These are phyloP conservation scores for Colletotrichum gigasporum DNA, from an alignment of 2,329 filamentous ascomycete genomes.

Conservation along the genomic window DNA sequence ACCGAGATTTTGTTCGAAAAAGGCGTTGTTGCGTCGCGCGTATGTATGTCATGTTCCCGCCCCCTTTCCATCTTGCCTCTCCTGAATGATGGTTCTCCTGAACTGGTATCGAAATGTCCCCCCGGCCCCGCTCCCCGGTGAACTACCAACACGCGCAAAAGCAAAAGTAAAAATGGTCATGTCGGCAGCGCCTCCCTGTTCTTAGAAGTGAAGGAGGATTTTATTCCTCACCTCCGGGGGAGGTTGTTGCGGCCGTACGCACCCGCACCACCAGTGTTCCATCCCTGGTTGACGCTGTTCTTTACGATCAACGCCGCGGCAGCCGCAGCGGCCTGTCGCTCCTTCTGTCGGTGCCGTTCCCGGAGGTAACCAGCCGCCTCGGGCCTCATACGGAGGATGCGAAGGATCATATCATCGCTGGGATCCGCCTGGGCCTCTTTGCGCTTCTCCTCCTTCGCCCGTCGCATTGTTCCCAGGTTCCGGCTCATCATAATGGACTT, in stretches of 20 bases:
- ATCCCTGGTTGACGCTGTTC: constrained; percentile 78
- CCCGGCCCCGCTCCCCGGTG: background rate
- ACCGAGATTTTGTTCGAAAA: background rate
- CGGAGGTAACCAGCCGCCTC: constrained; percentile 89
- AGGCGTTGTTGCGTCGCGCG: constrained; percentile 9
- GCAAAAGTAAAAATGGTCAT: background rate
- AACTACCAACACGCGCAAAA: constrained; percentile 5
- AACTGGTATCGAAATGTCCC: constrained; percentile 25
- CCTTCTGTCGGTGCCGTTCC: constrained; percentile 92
- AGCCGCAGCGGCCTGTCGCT: constrained; percentile 87
- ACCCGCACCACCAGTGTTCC: constrained; percentile 53
- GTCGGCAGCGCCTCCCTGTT: constrained; percentile 4
- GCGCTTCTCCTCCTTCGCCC: constrained; percentile 94
- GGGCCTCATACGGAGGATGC: constrained; percentile 93
- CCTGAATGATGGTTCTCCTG: constrained; percentile 3
- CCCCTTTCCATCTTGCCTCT: background rate
- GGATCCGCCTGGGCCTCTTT: constrained; percentile 96
- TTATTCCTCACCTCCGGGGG: constrained; percentile 54
- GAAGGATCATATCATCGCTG: constrained; percentile 96
- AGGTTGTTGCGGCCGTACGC: constrained; percentile 57
- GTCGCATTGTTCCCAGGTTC: constrained; percentile 95
- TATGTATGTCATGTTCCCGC: constrained; percentile 3
- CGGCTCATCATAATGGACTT: constrained; percentile 93
- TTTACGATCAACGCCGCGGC: constrained; percentile 94
- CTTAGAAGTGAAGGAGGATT: background rate